These are phyloP conservation scores for Cucurbita pepo DNA, from an alignment of 306 rosid genomes.

Conservation along the genomic window DNA sequence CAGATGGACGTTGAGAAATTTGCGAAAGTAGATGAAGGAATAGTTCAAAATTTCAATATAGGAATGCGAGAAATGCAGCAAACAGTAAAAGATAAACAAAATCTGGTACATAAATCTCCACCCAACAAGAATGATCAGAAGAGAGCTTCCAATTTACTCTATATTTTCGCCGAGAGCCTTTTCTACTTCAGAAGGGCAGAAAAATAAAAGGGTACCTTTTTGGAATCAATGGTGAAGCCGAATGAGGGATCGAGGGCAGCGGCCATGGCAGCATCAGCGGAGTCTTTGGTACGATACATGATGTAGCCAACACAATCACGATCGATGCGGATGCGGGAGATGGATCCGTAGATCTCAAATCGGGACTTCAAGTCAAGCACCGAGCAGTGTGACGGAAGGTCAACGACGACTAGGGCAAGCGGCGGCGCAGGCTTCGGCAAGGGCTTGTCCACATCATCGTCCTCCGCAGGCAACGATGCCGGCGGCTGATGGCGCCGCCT, in stretches of 20 bases:
- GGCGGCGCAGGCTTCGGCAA: slow-evolving; percentile 50
- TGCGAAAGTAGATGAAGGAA: background rate
- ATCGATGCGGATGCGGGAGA: slow-evolving; percentile 85
- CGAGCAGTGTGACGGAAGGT: slow-evolving; percentile 65
- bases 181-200: background rate
- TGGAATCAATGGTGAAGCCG: slow-evolving; percentile 52
- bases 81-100: background rate
- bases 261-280: slow-evolving; percentile 60
- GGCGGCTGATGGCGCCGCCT: slow-evolving; percentile 16
- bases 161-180: background rate
- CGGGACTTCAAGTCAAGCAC: slow-evolving; percentile 87
- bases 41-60: background rate
- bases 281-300: slow-evolving; percentile 46
- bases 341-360: slow-evolving; percentile 82
- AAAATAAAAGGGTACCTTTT: slow-evolving; percentile 24
- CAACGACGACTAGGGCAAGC: slow-evolving; percentile 50
- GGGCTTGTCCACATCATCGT: slow-evolving; percentile 18
- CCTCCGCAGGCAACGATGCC: slow-evolving; percentile 4
- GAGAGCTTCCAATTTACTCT: background rate
- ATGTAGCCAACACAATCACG: slow-evolving; percentile 58
- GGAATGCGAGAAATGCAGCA: background rate
- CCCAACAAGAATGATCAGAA: background rate
- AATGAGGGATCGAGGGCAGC: slow-evolving; percentile 66
- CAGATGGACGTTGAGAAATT: background rate
- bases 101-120: background rate